Evolutionary conservation across 2,329 filamentous ascomycete genomes (phyloP), one percentile per base, ranked within the genome.

Genomic region (Colletotrichum noveboracense): DNA sequence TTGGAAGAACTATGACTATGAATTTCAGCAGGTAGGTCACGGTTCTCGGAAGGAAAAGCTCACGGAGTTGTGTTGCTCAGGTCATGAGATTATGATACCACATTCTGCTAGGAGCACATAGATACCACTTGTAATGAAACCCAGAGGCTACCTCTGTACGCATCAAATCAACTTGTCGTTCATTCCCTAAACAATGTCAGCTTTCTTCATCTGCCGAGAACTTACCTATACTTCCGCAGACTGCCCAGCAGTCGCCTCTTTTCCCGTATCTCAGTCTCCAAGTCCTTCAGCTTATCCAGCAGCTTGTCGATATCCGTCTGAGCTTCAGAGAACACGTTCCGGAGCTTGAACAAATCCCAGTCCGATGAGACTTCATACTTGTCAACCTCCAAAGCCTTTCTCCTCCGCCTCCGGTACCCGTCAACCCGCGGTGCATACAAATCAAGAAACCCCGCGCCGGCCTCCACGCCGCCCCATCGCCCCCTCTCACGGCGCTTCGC

Each of bases 341-440:
- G 64, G 26, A 68, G 70, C 55, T 61, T 62, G 26, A 28, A 56
- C 6, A 68, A 16, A 30, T 68, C 66, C 66, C 52, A 58, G 7
- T 38, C 30, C 7, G 12, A 21, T 9, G 6, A 30, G 9, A 43
- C 21, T 14, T 72, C 30, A 34, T 52, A 28, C 21, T 36, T 36
- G 16, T 36, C 48, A 5, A 34, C 24, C 18, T 48, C 43, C 32
- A 56, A 21, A 1, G 7, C 10, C 21, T 6, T 43, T 14, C 38
- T 96, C 98, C 28, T 98, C 94, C 12, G 98, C 26, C 43, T 55
- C 3, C 18, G n/a, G 12, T 86, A 55, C 98, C 89, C 21, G 98
- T 87, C 3, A 98, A 93, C 3, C 95, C 91, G 79, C 97, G 94
- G 3, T 30, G 58, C 58, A 28, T 32, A 61, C 18, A 61, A 3